Conservation (phyloP, 306 rosid species). For the Biancaea sappan region DNA sequence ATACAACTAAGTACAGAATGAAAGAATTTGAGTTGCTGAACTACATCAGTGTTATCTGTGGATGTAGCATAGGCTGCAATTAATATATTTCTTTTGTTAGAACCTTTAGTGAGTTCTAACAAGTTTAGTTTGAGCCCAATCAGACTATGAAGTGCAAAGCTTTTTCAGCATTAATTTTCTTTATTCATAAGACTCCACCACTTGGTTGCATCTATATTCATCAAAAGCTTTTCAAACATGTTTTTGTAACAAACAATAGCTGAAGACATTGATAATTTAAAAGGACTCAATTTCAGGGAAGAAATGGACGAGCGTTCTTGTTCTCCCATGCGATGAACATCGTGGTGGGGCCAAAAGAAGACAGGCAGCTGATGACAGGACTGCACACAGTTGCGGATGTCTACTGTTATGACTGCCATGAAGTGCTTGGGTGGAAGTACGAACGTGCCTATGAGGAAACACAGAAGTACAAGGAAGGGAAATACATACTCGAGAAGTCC, state of each 20-base stretch:
- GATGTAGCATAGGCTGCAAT: slow-evolving; percentile 6
- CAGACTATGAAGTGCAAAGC: no score
- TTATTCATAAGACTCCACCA: no score
- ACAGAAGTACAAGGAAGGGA: slow-evolving; percentile 53
- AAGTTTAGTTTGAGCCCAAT: no score
- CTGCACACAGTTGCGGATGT: slow-evolving; percentile 60
- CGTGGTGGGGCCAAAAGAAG: slow-evolving; percentile 43
- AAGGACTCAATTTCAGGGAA: slow-evolving; percentile 51
- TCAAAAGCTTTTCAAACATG: background rate
- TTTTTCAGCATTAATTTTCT: no score
- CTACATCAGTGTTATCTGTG: background rate
- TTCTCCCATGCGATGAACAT: slow-evolving; percentile 50
- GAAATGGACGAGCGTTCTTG: slow-evolving; percentile 70
- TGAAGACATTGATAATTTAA: background rate
- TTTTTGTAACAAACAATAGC: background rate
- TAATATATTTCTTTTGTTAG: no score
- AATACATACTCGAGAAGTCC: slow-evolving; percentile 47
- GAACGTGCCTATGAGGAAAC: slow-evolving; percentile 55
- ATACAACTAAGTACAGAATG: background rate
- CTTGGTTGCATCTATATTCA: no score
- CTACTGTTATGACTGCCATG: slow-evolving; percentile 54
- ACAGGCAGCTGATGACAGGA: slow-evolving; percentile 54
- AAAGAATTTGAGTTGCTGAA: background rate
- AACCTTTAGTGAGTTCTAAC: no score
- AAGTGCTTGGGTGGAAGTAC: slow-evolving; percentile 70